Conservation (phyloP, 2,329 filamentous ascomycete genomes). For the Dissoconium aciculare region DNA sequence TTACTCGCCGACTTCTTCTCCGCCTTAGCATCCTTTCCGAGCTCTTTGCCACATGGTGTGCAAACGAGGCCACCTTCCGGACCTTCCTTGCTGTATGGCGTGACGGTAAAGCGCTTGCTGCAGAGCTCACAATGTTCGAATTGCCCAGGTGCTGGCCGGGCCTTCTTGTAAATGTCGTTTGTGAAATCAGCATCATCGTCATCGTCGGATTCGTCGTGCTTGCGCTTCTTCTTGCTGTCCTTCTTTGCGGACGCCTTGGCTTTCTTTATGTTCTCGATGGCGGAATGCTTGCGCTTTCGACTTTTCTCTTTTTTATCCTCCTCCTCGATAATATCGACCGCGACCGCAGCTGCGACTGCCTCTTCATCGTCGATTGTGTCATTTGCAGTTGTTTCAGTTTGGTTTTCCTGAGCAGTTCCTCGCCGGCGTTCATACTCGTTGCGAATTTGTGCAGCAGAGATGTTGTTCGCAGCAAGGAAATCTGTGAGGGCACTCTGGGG, state of each 20-base stretch:
- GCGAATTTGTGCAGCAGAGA: conserved; percentile 50
- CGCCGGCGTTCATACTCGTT: conserved; percentile 43
- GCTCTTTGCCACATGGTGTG: conserved; percentile 60
- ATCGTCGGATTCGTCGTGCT: conserved; percentile 29
- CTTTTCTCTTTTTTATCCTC: conserved; percentile 27
- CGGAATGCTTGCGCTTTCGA: conserved; percentile 43
- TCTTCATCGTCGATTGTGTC: conserved; percentile 21
- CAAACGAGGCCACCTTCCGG: conserved; percentile 80
- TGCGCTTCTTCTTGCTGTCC: conserved; percentile 31
- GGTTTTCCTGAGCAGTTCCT: conserved; percentile 28
- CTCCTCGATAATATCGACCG: conserved; percentile 21
- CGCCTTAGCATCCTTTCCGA: conserved; percentile 50
- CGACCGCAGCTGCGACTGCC: conserved; percentile 9
- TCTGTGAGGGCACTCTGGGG: conserved; percentile 54
- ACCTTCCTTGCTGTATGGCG: conserved; percentile 68
- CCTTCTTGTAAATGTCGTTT: conserved; percentile 40
- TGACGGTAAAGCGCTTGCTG: conserved; percentile 80
- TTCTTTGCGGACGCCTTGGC: conserved; percentile 34
- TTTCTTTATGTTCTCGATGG: conserved; percentile 25
- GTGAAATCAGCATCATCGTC: conserved; percentile 35
- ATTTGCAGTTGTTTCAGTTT: conserved; percentile 20
- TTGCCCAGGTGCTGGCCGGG: conserved; percentile 59
- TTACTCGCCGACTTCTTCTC: conserved; percentile 45
- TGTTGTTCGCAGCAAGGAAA: conserved; percentile 57
- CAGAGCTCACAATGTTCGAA: conserved; percentile 79